Evolutionary conservation across 345 rosid species (phyloP), one percentile per base, ranked within the genome.

Genomic region (Raphanus sativus): DNA sequence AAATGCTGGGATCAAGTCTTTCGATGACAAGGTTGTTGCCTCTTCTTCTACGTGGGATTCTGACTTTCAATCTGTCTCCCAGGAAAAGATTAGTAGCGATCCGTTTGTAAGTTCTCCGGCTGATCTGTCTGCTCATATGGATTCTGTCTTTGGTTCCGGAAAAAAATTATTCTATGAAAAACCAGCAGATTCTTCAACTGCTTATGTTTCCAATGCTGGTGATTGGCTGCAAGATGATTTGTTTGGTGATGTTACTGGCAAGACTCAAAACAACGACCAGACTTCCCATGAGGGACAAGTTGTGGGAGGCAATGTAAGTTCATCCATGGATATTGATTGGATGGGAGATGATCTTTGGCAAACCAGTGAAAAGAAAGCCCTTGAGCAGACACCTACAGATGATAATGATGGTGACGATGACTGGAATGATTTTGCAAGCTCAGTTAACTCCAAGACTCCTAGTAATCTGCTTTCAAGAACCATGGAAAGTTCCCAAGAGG

Each of bases 341-440:
- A 75, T 78, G 29, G 83, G 76, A 69, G 81, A 69, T 45, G 80
- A 76, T 76, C 67, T 60, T 30, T 77, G 83, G 83, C 85, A 81
- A 76, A 79, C 75, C 8, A 82, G 10, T 63, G 71, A 56, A 73
- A 70, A 62, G 45, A 75, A 71, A 78, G 48, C 82, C 5, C 12
- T 61, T 73, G 86, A 81, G 65, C 56, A 52, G 70, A 75, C 68
- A 59, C 50, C 81, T 32, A 21, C 54, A 0, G 10, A 73, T 73
- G 78, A 17, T 28, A 73, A 61, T 17, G 73, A 70, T 77, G 86
- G 79, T 15, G 85, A 77, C 67, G 81, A 86, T 74, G 88, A 85
- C 76, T 90, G 94, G 98, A 87, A 85, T 83, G 97, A 91, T 84
- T 88, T 91, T 78, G 75, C 86, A 13, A 82, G 90, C 81, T 87